A percentile compares a stretch with the other conserved stretches of the same genome.
Conservation (phyloP, 148 eudicot genomes). For the Oxyria digyna region DNA sequence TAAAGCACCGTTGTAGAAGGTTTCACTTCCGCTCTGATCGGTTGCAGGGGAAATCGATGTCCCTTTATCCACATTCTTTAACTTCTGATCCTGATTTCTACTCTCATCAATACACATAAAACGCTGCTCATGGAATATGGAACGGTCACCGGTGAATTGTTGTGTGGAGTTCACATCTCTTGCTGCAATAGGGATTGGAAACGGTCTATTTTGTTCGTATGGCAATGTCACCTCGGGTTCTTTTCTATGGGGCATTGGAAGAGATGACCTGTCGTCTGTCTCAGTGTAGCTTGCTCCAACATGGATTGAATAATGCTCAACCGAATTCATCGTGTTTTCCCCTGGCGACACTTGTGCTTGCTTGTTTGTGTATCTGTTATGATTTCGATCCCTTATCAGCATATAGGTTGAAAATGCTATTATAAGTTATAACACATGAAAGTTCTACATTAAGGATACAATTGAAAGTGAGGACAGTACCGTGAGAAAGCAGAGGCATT, state of each 20-base stretch:
- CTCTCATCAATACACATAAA: slow-evolving; percentile 20
- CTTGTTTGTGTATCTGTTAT: slow-evolving; percentile 2
- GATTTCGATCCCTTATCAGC: background rate
- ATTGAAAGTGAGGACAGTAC: slow-evolving; percentile 21
- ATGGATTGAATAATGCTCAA: background rate
- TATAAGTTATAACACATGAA: too few species aligned
- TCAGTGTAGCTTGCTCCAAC: too few species aligned
- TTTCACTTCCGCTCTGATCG: slow-evolving; percentile 56
- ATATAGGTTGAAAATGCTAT: background rate
- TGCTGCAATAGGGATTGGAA: slow-evolving; percentile 38
- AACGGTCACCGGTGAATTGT: slow-evolving; percentile 13
- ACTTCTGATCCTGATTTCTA: slow-evolving; percentile 22
- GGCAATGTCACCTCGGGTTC: slow-evolving; percentile 20
- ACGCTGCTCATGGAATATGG: too few species aligned
- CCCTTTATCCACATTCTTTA: slow-evolving; percentile 24
- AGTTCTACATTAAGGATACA: background rate
- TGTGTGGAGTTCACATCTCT: slow-evolving; percentile 21
- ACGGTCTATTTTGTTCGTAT: slow-evolving; percentile 10
- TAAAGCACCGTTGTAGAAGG: slow-evolving; percentile 29
- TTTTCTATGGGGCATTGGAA: slow-evolving; percentile 16
- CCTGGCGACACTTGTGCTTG: background rate
- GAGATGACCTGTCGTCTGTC: background rate
- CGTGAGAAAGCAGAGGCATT: slow-evolving; percentile 76
- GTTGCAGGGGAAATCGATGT: slow-evolving; percentile 31
- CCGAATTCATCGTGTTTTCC: background rate